These are phyloP conservation scores for Pseudonitzschia multistriata DNA, from an alignment of 108 stramenopile genomes.

Conservation along the genomic window DNA sequence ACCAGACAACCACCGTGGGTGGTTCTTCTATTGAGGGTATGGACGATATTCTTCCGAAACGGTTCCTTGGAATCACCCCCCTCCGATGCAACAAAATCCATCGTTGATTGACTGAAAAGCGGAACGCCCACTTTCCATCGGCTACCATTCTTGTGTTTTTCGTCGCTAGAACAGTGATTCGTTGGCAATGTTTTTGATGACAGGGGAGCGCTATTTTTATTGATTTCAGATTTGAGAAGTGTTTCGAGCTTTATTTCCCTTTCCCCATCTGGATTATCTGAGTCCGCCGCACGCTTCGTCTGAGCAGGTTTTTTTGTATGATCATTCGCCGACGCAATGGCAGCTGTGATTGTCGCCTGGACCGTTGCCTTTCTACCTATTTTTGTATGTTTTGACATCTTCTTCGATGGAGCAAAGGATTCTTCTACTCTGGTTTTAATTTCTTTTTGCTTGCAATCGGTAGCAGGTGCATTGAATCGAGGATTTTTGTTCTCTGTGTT, in stretches of 20 bases:
- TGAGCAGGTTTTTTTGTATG: too few species aligned
- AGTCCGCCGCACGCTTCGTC: too few species aligned
- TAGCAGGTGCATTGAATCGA: neutral
- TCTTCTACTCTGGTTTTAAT: too few species aligned
- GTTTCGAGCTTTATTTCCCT: too few species aligned
- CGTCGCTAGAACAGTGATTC: neutral
- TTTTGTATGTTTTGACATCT: too few species aligned
- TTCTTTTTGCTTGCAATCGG: neutral
- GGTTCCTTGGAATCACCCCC: neutral
- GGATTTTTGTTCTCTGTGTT: too few species aligned
- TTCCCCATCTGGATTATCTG: neutral
- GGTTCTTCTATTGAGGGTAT: neutral
- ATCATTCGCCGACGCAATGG: too few species aligned
- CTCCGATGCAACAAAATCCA: constrained; percentile 6
- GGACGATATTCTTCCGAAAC: neutral
- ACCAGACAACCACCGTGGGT: neutral
- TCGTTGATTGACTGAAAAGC: neutral
- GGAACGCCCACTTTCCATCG: neutral
- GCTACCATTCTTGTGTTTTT: neutral
- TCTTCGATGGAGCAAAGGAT: neutral
- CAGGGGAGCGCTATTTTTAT: neutral
- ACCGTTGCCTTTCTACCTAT: too few species aligned
- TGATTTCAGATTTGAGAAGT: too few species aligned
- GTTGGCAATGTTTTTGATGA: neutral
- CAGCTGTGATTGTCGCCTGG: too few species aligned